Evolutionary conservation across 495 filamentous ascomycete species (phyloP), one percentile per base, ranked within the genome.

Genomic region (Gamarada debralockiae): DNA sequence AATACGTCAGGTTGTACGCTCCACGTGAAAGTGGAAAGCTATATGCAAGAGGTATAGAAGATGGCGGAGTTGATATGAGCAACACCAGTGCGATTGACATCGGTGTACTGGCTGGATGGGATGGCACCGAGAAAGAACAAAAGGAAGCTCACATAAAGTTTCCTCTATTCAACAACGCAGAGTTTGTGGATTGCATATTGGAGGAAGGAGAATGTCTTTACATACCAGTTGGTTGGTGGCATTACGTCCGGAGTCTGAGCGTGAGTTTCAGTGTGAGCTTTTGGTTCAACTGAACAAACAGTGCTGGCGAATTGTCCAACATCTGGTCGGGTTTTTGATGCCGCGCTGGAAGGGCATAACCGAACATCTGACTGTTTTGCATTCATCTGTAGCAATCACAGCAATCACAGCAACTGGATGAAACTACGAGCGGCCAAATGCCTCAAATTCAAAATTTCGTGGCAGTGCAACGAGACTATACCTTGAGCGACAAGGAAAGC

Each of bases 181-280:
- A 37, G 46, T 96, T 86, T 68, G 67, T 90, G 12, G 93, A 98
- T 63, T 84, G 81, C 14, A 79, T 97, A 0, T 66, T 98, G 20
- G 79, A 76, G 29, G 83, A 84, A 23, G 93, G 92, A 0, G 90
- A 98, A 52, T 86, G 81, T 58, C 65, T 99, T 53, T 96, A 95
- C 71, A 91, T 99, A 48, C 93, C 93, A 3, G 75, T 88, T 3
- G 93, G 92, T 17, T 99, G 93, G 93, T 99, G 93, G 93, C 93
- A 99, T 74, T 97, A 96, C 76, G 90, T 99, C 4, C 75, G 86
- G 56, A 89, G 89, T 31, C 62, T 97, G 65, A 87, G 78, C 49
- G 85, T 85, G 29, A 96, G 93, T 55, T 87, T 95, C 57, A 97
- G 95, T 63, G 92, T 97, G 31, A 97, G 90, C 67, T 98, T 96